Conservation (phyloP, 208 protist genomes). For the Herpetomonas muscarum region DNA sequence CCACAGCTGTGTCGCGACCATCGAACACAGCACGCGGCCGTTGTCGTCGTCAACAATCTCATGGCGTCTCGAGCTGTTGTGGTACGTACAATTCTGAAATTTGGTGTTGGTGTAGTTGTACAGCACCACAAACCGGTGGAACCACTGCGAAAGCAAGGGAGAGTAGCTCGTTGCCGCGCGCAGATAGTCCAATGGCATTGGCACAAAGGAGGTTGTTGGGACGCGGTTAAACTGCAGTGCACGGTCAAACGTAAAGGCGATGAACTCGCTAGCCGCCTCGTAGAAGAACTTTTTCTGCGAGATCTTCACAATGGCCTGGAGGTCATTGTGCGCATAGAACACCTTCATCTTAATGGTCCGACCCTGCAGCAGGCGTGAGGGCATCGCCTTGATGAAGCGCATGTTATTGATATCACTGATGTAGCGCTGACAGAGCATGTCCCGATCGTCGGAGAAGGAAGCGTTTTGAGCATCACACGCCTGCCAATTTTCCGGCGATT, state of each 20-base stretch:
- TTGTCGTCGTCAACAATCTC: not conserved
- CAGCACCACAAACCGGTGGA: constrained; percentile 53
- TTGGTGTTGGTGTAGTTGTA: constrained; percentile 61
- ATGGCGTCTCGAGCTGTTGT: not conserved
- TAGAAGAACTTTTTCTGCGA: constrained; percentile 78
- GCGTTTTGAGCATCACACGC: constrained; percentile 69
- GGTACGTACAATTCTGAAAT: constrained; percentile 49
- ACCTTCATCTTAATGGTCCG: constrained; percentile 82
- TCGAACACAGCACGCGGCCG: constrained; percentile 24
- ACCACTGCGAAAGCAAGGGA: constrained; percentile 74
- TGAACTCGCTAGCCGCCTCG: constrained; percentile 72
- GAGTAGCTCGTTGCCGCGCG: constrained; percentile 61
- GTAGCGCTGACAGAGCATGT: constrained; percentile 66
- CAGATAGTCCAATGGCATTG: constrained; percentile 71
- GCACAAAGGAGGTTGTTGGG: constrained; percentile 53
- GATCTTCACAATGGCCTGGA: constrained; percentile 76
- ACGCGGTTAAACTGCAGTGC: constrained; percentile 60
- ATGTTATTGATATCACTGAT: constrained; percentile 73
- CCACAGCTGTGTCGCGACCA: constrained; percentile 76
- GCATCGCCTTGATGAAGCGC: constrained; percentile 71
- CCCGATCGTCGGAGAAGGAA: constrained; percentile 50
- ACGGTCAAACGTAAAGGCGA: constrained; percentile 64
- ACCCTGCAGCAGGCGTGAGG: constrained; percentile 47
- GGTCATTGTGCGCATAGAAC: constrained; percentile 66
- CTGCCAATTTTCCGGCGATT: constrained; percentile 24